Conservation (phyloP, 208 protist species). For the Porcisia hertigi region DNA sequence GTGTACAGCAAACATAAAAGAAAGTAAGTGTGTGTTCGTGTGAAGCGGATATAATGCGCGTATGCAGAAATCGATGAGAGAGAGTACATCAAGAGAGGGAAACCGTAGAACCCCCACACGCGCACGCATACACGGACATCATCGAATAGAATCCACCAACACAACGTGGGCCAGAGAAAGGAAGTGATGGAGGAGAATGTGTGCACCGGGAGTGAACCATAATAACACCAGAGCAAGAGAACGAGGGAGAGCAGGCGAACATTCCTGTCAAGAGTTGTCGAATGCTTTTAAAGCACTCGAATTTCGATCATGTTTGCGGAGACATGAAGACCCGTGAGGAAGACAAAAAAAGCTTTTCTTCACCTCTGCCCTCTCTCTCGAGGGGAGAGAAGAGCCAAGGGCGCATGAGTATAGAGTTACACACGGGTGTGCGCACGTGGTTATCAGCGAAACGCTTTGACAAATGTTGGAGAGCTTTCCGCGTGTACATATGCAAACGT, state of each 20-base stretch:
- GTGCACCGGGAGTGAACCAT: neutral
- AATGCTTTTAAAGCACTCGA: neutral
- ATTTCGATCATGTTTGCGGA: neutral
- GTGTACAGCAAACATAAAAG: neutral
- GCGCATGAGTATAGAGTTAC: too few relatives aligned
- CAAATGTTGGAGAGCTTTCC: neutral
- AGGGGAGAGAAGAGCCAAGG: neutral
- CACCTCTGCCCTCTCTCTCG: neutral
- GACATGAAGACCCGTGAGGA: too few relatives aligned
- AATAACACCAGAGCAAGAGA: neutral
- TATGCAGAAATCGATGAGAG: neutral
- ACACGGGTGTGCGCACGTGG: too few relatives aligned
- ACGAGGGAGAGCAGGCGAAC: neutral
- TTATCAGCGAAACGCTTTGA: neutral
- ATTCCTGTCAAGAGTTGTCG: neutral
- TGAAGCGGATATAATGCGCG: neutral
- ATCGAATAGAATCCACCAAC: neutral
- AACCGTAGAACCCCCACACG: neutral
- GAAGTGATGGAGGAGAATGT: slow-evolving; percentile 11
- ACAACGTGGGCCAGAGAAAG: neutral
- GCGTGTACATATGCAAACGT: slow-evolving; percentile 16
- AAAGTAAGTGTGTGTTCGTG: neutral
- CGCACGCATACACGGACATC: neutral
- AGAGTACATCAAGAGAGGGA: neutral
- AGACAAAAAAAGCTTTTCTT: neutral